phyloP scores from a whole-genome alignment of 2,329 filamentous ascomycete species.

The Teratosphaeria zuluensis region DNA sequence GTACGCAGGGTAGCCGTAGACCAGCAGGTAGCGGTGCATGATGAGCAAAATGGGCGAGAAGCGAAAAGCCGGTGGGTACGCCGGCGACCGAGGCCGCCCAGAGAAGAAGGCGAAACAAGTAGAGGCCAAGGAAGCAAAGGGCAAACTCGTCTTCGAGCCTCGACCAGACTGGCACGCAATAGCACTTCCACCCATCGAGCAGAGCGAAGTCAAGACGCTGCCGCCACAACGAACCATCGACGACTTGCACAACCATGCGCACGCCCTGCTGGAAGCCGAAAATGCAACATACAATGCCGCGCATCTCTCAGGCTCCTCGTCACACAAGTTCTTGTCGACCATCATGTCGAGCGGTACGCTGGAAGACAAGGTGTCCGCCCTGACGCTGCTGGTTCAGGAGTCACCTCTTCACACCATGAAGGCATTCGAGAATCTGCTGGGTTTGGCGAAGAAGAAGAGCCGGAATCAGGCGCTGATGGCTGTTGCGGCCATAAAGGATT shows the following conservation, averaged over 20 bases:
- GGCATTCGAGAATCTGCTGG: constrained; percentile 74
- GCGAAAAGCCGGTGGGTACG: constrained; percentile 23
- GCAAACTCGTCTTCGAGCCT: constrained; percentile 39
- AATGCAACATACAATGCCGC: constrained; percentile 63
- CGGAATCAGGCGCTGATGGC: constrained; percentile 87
- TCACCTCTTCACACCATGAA: constrained; percentile 89
- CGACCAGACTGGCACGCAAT: constrained; percentile 60
- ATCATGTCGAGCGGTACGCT: constrained; percentile 96
- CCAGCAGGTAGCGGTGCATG: not conserved
- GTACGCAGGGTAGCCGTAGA: not conserved
- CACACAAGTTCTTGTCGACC: constrained; percentile 90
- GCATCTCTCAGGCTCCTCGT: constrained; percentile 62
- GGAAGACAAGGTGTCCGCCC: constrained; percentile 89
- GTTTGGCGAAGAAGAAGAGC: constrained; percentile 82
- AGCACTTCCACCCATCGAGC: constrained; percentile 44
- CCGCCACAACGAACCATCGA: constrained; percentile 46
- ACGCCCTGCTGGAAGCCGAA: constrained; percentile 66
- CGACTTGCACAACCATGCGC: constrained; percentile 59
- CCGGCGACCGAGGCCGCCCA: constrained; percentile 10
- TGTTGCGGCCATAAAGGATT: constrained; percentile 86
- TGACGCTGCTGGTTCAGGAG: constrained; percentile 90
- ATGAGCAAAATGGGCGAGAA: constrained; percentile 22
- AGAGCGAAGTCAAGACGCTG: constrained; percentile 33
- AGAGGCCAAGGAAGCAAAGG: constrained; percentile 14
- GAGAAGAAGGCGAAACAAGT: constrained; percentile 22